Conservation (phyloP, 352 stramenopile species). For the Pythium sukuiense region DNA sequence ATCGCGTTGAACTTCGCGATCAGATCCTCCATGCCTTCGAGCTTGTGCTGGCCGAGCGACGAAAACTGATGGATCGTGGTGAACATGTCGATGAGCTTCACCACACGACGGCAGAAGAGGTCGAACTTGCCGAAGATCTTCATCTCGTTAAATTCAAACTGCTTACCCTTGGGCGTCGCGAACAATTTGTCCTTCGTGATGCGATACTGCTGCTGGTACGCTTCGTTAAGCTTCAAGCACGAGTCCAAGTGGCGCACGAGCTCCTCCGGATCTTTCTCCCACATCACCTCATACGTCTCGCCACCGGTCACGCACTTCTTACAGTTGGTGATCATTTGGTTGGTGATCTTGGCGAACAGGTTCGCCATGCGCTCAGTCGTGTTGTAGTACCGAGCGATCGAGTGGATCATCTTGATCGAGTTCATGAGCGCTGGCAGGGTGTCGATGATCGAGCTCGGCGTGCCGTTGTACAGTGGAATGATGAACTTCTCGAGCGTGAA, state of each 20-base stretch:
- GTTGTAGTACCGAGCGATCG: constrained; percentile 98
- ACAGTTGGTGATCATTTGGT: constrained; percentile 99
- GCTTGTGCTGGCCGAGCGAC: constrained; percentile 89
- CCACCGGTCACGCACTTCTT: constrained; percentile 92
- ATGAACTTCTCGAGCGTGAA: constrained; percentile 98
- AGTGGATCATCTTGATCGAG: constrained; percentile 99
- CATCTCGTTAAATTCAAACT: constrained; percentile 99
- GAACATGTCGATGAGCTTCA: constrained; percentile 99
- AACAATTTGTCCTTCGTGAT: constrained; percentile 97
- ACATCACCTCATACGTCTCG: constrained; percentile 90
- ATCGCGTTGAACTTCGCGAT: constrained; percentile 95
- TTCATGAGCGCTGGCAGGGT: constrained; percentile 98
- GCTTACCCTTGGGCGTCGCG: constrained; percentile 94
- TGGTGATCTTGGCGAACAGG: constrained; percentile 97
- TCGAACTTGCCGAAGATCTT: constrained; percentile 99
- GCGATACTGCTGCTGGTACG: constrained; percentile 98
- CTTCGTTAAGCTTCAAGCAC: constrained; percentile 98
- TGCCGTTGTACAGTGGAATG: constrained; percentile 89
- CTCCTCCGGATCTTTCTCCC: constrained; percentile 94
- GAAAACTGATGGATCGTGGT: constrained; percentile 98
- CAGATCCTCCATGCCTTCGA: constrained; percentile 91
- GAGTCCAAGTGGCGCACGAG: constrained; percentile 94
- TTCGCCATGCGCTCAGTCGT: constrained; percentile 97
- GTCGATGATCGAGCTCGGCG: constrained; percentile 97
- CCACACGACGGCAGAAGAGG: constrained; percentile 95